Base-by-base conservation (phyloP, 805 yeast genomes). In the Yamadazyma insecticola region DNA sequence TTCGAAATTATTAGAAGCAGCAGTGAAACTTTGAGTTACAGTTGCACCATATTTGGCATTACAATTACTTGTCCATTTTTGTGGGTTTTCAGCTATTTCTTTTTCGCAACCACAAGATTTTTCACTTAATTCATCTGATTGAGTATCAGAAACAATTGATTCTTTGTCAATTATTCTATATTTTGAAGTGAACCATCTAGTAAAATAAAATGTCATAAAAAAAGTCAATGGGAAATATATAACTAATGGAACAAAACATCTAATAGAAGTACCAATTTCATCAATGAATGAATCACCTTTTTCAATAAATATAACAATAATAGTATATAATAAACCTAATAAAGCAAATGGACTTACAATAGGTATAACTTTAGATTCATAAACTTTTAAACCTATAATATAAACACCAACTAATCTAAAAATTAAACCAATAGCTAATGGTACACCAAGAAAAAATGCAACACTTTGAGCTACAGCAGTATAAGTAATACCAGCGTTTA, bases 1-100 rank as follows among this genome's bases (percentile, higher is more conserved):
- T 46, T 75, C 80, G 42, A 75, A 75, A 45, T 75, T 75, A 45
- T 75, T 75, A 4, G 76, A 69, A 1, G 79, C 71, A 10, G 78
- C 76, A 3, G 78, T 72, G 43, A 75, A 74, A 8, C 72, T 56
- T 39, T 74, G 81, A 11, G 78, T 70, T 20, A 64, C 51, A 4
- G 66, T 63, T 19, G 57, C 55, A 6, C 51, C 42, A 45, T 71
- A 75, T 24, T 42, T 47, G 6, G 72, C 71, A 24, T 54, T 40
- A 40, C 74, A 66, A 16, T 50, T 42, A 9, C 26, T 33, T 19
- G 34, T 40, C 50, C 60, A 54, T 34, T 45, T 49, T 6, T 16
- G 21, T 7, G 22, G 15, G 6, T 24, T 15, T 4, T 16, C 18
- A 19, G 20, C 13, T 8, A 21, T 16, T 10, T 10, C 17, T 18